Conservation (phyloP, 768 basidiomycete species). For the Crepidotus variabilis region DNA sequence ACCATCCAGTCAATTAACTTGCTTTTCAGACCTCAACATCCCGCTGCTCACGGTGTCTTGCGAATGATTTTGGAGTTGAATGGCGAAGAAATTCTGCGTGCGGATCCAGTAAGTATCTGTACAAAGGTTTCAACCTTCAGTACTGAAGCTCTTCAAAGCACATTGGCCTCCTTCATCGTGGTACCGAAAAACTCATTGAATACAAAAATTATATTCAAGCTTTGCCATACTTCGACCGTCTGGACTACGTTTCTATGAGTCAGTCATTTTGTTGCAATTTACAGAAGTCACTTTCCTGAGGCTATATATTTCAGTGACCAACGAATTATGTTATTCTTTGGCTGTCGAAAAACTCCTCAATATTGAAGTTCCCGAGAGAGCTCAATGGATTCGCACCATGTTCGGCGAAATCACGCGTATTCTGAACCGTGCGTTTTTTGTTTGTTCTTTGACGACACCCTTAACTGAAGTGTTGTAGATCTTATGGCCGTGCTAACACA, state of each 20-base stretch:
- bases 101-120: conserved; percentile 63
- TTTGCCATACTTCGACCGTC: conserved; percentile 95
- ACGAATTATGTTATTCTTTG: conserved; percentile 94
- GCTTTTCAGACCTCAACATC: conserved; percentile 81
- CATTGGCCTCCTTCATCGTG: conserved; percentile 93
- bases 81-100: conserved; percentile 89
- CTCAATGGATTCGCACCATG: conserved; percentile 96
- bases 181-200: conserved; percentile 98
- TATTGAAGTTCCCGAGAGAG: conserved; percentile 93
- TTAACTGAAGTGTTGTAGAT: conserved; percentile 47
- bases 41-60: conserved; percentile 97
- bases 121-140: neutral
- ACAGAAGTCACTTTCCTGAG: neutral
- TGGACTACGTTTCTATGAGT: conserved; percentile 99
- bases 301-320: conserved; percentile 71
- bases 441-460: conserved; percentile 4
- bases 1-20: conserved; percentile 3
- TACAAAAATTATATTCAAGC: conserved; percentile 99
- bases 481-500: conserved; percentile 96
- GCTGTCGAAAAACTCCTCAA: conserved; percentile 98
- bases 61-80: conserved; percentile 97
- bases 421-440: conserved; percentile 71
- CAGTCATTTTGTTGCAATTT: conserved; percentile 23
- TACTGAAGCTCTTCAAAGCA: conserved; percentile 47
- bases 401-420: conserved; percentile 97